Conservation (phyloP, 345 rosid species). For the Linum usitatissimum region DNA sequence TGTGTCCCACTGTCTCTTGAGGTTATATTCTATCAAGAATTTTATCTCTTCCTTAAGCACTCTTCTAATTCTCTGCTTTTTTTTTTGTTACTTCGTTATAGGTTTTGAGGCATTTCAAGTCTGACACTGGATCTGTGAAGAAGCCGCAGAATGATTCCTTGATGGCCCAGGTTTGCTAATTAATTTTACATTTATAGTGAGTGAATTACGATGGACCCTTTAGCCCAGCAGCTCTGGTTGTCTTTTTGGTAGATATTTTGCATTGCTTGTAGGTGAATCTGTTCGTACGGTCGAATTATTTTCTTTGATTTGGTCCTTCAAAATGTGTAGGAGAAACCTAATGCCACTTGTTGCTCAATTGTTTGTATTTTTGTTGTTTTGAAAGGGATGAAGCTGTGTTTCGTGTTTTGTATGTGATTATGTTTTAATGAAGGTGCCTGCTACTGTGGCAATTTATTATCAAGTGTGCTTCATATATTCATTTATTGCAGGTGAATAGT, state of each 20-base stretch:
- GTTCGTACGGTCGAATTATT: not conserved
- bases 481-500: slow-evolving; percentile 49
- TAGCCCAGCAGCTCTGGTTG: not conserved
- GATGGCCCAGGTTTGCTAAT: slow-evolving; percentile 61
- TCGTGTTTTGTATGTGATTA: too few relatives aligned
- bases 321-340: not conserved
- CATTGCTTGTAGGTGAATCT: not conserved
- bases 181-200: not conserved
- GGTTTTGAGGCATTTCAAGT: slow-evolving; percentile 51
- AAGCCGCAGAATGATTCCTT: slow-evolving; percentile 56
- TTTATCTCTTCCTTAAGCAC: not conserved
- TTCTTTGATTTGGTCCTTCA: not conserved
- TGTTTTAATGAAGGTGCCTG: too few relatives aligned
- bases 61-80: slow-evolving; percentile 5
- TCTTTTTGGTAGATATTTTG: not conserved
- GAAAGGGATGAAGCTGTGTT: not conserved
- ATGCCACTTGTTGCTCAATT: not conserved
- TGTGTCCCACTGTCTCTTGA: not conserved
- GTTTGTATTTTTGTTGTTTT: not conserved
- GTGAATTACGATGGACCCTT: not conserved
- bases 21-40: not conserved
- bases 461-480: not conserved
- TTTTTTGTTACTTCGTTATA: slow-evolving; percentile 17
- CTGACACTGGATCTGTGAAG: slow-evolving; percentile 33
- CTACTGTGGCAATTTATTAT: not conserved